phyloP scores from a whole-genome alignment of 345 rosid genomes.

The Moricandia moricandioides region DNA sequence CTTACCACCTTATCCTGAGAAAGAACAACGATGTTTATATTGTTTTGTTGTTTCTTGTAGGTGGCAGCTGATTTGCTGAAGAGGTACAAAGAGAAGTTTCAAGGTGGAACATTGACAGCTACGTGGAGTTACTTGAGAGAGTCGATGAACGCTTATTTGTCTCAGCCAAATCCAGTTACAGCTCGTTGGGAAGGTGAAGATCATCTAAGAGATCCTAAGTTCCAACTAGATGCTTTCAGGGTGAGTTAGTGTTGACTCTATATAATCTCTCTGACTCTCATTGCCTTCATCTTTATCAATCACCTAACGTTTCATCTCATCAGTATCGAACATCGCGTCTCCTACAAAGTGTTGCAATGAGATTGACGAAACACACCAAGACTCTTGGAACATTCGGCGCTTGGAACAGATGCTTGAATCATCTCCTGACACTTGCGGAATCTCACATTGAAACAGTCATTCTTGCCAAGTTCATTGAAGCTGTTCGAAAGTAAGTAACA shows the following conservation, averaged over 20 bases:
- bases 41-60: slow-evolving; percentile 42
- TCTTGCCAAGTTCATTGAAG: slow-evolving; percentile 83
- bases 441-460: slow-evolving; percentile 94
- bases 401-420: slow-evolving; percentile 98
- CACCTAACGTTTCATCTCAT: slow-evolving; percentile 6
- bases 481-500: slow-evolving; percentile 66
- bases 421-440: slow-evolving; percentile 94
- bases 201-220: slow-evolving; percentile 87
- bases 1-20: slow-evolving; percentile 1
- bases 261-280: neutral
- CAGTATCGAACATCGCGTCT: slow-evolving; percentile 97
- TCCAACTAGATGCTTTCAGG: slow-evolving; percentile 94
- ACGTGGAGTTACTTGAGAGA: slow-evolving; percentile 96
- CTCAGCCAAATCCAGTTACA: slow-evolving; percentile 96
- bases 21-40: neutral
- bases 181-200: slow-evolving; percentile 94
- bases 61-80: slow-evolving; percentile 91
- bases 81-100: slow-evolving; percentile 85
- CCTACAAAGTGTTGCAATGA: slow-evolving; percentile 78
- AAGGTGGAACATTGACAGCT: slow-evolving; percentile 85
- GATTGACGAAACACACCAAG: slow-evolving; percentile 77
- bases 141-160: slow-evolving; percentile 82
- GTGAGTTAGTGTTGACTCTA: slow-evolving; percentile 46
- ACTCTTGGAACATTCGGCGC: slow-evolving; percentile 92
- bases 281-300: neutral